Conservation (phyloP, 805 yeast genomes). For the Cyberlindnera amylophila region DNA sequence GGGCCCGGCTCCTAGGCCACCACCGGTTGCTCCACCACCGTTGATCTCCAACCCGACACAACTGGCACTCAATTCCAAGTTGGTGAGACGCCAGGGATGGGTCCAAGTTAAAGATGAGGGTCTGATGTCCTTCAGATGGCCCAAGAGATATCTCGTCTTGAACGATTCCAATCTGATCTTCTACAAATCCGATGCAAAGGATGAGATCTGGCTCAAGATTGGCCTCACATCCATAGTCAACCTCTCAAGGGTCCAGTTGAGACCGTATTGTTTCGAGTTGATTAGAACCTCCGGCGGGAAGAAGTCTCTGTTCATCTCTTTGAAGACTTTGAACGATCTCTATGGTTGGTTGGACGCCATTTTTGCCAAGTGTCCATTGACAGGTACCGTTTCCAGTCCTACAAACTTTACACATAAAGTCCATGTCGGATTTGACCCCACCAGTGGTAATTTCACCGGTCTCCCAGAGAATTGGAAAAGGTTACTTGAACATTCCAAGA, state of each 20-base stretch:
- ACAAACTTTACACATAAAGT: slow-evolving; percentile 93
- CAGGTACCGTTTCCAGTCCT: slow-evolving; percentile 77
- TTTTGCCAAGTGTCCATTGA: slow-evolving; percentile 65
- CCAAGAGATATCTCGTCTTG: slow-evolving; percentile 76
- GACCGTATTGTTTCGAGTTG: slow-evolving; percentile 80
- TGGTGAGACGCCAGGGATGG: slow-evolving; percentile 63
- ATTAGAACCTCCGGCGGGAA: slow-evolving; percentile 36
- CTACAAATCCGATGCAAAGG: slow-evolving; percentile 58
- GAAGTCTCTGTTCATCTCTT: slow-evolving; percentile 67
- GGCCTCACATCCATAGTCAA: slow-evolving; percentile 58
- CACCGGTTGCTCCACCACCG: slow-evolving; percentile 33
- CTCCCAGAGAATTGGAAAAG: slow-evolving; percentile 93
- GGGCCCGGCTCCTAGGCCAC: slow-evolving; percentile 56
- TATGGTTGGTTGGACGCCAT: slow-evolving; percentile 91
- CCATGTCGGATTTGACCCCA: slow-evolving; percentile 83
- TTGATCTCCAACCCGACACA: slow-evolving; percentile 30
- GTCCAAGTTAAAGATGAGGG: slow-evolving; percentile 92
- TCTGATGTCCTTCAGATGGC: slow-evolving; percentile 85
- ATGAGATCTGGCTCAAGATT: slow-evolving; percentile 47
- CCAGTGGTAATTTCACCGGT: slow-evolving; percentile 84
- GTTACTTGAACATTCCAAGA: slow-evolving; percentile 78
- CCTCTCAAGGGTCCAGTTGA: slow-evolving; percentile 64
- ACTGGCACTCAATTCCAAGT: slow-evolving; percentile 27
- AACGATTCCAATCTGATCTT: slow-evolving; percentile 72
- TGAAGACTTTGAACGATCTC: slow-evolving; percentile 75